phyloP scores from a whole-genome alignment of 805 yeast genomes.

The Candida khao-thaluensis region DNA sequence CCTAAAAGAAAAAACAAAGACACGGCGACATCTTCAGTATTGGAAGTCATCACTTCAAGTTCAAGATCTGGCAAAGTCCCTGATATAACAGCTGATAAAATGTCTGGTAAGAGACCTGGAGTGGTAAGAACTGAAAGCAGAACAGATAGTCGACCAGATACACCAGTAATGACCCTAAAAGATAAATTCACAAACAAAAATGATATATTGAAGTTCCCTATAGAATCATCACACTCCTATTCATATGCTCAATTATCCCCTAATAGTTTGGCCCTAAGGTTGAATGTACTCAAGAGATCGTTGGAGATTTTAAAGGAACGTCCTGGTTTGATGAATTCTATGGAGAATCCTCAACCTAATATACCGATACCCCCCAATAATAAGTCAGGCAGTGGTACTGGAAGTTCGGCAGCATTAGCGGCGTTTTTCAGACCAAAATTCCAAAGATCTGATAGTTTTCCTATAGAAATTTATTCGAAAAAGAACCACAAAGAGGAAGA shows the following conservation, averaged over 20 bases:
- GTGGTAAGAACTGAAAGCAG: not conserved
- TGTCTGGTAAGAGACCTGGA: no score
- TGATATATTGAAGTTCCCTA: constrained; percentile 63
- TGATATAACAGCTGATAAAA: no score
- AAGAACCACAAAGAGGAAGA: no score
- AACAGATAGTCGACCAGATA: constrained; percentile 9
- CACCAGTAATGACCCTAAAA: constrained; percentile 16
- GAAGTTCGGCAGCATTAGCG: constrained; percentile 48
- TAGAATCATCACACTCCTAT: constrained; percentile 79
- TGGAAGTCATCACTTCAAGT: no score
- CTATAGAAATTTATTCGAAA: constrained; percentile 20
- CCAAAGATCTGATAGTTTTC: constrained; percentile 38
- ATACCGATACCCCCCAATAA: no score
- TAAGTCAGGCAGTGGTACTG: constrained; percentile 21
- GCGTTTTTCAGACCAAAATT: constrained; percentile 42
- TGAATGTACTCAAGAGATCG: constrained; percentile 73
- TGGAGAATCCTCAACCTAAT: no score
- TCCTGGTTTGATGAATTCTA: constrained; percentile 46
- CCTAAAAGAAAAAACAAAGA: constrained; percentile 9
- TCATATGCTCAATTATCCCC: constrained; percentile 83
- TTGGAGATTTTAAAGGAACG: constrained; percentile 68
- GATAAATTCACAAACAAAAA: constrained; percentile 13
- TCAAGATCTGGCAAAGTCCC: not conserved
- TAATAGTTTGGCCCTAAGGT: constrained; percentile 71
- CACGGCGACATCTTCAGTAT: no score